phyloP scores from a whole-genome alignment of 2,329 filamentous ascomycete genomes.

The Fusarium tupiense region DNA sequence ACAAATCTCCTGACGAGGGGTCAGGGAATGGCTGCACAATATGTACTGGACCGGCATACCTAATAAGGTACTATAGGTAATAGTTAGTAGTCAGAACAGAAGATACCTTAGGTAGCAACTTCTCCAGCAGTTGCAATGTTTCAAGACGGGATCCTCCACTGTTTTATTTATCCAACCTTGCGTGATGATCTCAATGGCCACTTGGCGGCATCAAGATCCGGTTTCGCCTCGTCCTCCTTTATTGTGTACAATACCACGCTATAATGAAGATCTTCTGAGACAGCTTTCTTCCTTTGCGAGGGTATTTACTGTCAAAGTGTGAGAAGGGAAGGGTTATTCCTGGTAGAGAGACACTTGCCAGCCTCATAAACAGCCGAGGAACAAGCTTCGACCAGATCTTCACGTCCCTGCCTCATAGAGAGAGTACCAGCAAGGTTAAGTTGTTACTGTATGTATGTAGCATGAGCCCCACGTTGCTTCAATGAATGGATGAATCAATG shows the following conservation, averaged over 20 bases:
- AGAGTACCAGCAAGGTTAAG: constrained; percentile 3
- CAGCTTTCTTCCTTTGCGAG: background rate
- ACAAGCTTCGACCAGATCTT: constrained; percentile 32
- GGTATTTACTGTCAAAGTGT: background rate
- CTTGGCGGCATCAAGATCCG: constrained; percentile 29
- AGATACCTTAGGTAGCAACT: background rate
- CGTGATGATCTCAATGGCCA: constrained; percentile 22
- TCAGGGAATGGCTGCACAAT: constrained; percentile 13
- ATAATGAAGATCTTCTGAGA: constrained; percentile 22
- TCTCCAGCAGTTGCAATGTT: constrained; percentile 9
- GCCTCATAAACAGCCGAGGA: background rate
- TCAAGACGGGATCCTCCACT: constrained; percentile 16
- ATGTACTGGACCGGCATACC: background rate
- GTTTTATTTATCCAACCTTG: constrained; percentile 17
- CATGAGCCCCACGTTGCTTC: constrained; percentile 20
- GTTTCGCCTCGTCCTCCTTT: constrained; percentile 8
- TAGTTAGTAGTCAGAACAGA: background rate
- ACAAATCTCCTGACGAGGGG: constrained; percentile 26
- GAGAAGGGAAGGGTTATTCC: background rate
- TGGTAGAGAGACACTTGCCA: background rate
- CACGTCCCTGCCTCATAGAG: constrained; percentile 20
- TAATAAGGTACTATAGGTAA: background rate
- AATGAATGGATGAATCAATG: constrained; percentile 4
- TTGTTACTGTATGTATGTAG: background rate
- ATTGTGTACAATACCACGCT: background rate